A percentile compares a stretch with the other conserved stretches of the same genome.
These are phyloP conservation scores for Multifurca ochricompacta DNA, from an alignment of 768 basidiomycete species.

Conservation along the genomic window DNA sequence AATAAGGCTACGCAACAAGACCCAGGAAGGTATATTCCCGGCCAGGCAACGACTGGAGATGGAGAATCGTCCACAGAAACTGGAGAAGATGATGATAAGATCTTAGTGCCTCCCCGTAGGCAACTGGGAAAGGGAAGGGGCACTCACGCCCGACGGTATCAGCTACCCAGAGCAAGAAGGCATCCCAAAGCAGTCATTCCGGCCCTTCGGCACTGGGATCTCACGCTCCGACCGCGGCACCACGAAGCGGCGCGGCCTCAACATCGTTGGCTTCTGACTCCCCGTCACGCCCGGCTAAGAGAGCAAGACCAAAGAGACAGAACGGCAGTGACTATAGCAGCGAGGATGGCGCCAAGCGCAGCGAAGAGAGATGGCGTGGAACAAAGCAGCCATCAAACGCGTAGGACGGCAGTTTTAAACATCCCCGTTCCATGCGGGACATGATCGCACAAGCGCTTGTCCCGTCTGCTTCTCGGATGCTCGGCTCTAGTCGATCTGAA, in stretches of 20 bases:
- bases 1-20: not conserved
- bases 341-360: conserved; percentile 43
- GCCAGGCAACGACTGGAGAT: not conserved
- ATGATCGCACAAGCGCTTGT: not conserved
- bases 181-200: not conserved
- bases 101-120: not conserved
- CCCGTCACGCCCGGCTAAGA: conserved; percentile 39
- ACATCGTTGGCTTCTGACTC: conserved; percentile 40
- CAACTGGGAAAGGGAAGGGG: not conserved
- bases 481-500: not conserved
- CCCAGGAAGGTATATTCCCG: not conserved
- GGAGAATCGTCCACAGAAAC: not conserved
- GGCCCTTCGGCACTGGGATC: not conserved
- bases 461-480: not conserved
- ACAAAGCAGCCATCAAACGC: conserved; percentile 65
- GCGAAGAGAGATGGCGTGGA: conserved; percentile 39
- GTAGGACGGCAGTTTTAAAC: conserved; percentile 65
- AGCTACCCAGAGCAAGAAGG: not conserved
- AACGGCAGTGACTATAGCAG: conserved; percentile 47
- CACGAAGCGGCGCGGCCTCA: conserved; percentile 1
- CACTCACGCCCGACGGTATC: not conserved
- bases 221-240: not conserved
- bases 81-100: not conserved
- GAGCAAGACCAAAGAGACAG: conserved; percentile 28
- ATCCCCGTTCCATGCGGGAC: not conserved